Evolutionary conservation across 2,329 filamentous ascomycete genomes (phyloP), one percentile per base, ranked within the genome.

Genomic region (Paraconiothyrium sp.): DNA sequence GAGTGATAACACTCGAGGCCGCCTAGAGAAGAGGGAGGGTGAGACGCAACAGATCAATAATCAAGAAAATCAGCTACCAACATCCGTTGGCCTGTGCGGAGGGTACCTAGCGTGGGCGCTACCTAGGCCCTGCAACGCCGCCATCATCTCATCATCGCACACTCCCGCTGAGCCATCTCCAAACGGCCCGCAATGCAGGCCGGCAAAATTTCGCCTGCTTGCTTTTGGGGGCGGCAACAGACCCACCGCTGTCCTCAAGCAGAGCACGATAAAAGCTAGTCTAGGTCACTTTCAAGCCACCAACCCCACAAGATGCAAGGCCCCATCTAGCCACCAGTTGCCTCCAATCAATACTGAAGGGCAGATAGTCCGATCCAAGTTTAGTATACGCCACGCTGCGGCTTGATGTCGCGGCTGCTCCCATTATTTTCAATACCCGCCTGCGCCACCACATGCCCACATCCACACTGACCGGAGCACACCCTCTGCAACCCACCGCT

Each of bases 401-500:
- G 50, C 13, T 54, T 27, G 24, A 30, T 27, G 22, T 48, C 27
- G 22, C 37, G 37, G 22, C 22, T 34, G 50, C 22, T 30, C 50
- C 34, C 50, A 54, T 30, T 22, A 13, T 27, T 35, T 22, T 51
- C 30, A 10, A 51, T 9, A 13, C 34, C 39, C 34, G 22, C 34
- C 34, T 39, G 32, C 32, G 49, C 49, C 37, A 51, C 49, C 50
- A 32, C 37, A 30, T 55, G 52, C 52, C 52, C 39, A 55, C 39
- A 20, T 20, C 30, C 47, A 50, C 30, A 8, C 30, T 50, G 20
- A 48, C 35, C 34, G 34, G 32, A 22, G 24, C 10, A n/a, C 20
- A 27, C 22, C 14, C 51, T 44, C 51, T 24, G n/a, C 22, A 7
- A 10, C 13, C 30, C 44, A 37, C 34, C 65, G 66, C 50, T 69